Evolutionary conservation across 495 filamentous ascomycete genomes (phyloP).

Genomic region (Penicillium roqueforti): DNA sequence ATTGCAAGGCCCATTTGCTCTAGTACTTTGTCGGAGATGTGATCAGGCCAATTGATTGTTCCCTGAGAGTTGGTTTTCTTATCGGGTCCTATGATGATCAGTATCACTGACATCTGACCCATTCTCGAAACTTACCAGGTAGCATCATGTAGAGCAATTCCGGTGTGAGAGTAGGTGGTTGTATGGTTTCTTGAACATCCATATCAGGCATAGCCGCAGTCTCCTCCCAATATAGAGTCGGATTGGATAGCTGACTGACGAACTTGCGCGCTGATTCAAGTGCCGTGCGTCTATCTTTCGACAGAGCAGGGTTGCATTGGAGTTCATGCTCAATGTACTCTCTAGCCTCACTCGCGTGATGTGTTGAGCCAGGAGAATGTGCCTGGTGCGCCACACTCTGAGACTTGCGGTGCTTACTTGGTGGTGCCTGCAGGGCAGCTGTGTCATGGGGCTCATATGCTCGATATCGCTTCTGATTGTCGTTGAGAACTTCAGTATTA

Average conservation of each 20-base stretch:
- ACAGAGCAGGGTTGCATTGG: conserved; percentile 27
- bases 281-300: conserved; percentile 22
- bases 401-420: conserved; percentile 14
- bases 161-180: conserved; percentile 21
- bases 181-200: conserved; percentile 11
- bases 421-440: not conserved
- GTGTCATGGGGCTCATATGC: not conserved
- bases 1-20: conserved; percentile 29
- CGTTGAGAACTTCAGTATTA: not conserved
- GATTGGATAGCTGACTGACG: conserved; percentile 22
- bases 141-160: conserved; percentile 32
- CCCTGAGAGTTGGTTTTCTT: conserved; percentile 25
- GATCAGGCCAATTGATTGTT: conserved; percentile 26
- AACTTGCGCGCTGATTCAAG: conserved; percentile 25
- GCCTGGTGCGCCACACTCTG: conserved; percentile 6
- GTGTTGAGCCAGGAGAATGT: conserved; percentile 22
- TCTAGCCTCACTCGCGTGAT: conserved; percentile 25
- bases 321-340: conserved; percentile 29
- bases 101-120: not conserved
- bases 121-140: conserved; percentile 11
- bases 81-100: conserved; percentile 18
- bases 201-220: conserved; percentile 8
- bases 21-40: conserved; percentile 23
- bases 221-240: conserved; percentile 17
- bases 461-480: conserved; percentile 11